Base-by-base conservation (phyloP, 768 basidiomycete genomes). In the Leccinum broughii region DNA sequence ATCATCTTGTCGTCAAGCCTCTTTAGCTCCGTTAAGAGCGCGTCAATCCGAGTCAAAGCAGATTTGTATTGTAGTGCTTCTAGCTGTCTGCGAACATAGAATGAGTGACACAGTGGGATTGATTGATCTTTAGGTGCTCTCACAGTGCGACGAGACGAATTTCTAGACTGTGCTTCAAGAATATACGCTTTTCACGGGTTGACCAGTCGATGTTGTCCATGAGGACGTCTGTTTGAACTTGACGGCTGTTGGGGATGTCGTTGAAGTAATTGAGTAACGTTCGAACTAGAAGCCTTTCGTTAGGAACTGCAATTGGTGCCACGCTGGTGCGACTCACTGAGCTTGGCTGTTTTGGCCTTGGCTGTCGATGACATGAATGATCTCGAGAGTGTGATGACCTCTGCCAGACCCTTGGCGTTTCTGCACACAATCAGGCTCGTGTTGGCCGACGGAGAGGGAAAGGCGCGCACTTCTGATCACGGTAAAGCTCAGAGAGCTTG, bases 1-100 rank as follows among this genome's bases (percentile, higher is more conserved):
- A 98, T 92, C 85, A 96, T 90, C 80, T 98, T 98, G 77, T 98
- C 97, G 73, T 99, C 96, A 28, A 99, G 79, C 26, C 88, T 85
- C 75, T 92, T 94, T 20, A 99, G 84, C 74, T 98, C 97, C 2
- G 88, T 88, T 35, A 98, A 81, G n/a, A 99, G 84, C 0, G 81
- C 79, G 61, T 95, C 94, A 63, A 98, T 95, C 54, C 93, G 82
- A 0, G 83, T 68, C 14, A 98, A 81, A 0, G 96, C 94, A 0
- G 85, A 82, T 66, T 90, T 87, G 79, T 85, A 92, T 66, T 90
- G 85, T 26, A 83, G 78, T 0, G 86, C 80, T 60, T 94, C 92
- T 26, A 97, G 81, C 68, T 91, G 85, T 5, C 88, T 90, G 63
- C 13, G 46, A 55, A 24, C 7, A 15, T 44, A 46, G 63, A 66